These are phyloP conservation scores for Aspergillus sp. DNA, from an alignment of 2,329 filamentous ascomycete genomes.

Conservation along the genomic window DNA sequence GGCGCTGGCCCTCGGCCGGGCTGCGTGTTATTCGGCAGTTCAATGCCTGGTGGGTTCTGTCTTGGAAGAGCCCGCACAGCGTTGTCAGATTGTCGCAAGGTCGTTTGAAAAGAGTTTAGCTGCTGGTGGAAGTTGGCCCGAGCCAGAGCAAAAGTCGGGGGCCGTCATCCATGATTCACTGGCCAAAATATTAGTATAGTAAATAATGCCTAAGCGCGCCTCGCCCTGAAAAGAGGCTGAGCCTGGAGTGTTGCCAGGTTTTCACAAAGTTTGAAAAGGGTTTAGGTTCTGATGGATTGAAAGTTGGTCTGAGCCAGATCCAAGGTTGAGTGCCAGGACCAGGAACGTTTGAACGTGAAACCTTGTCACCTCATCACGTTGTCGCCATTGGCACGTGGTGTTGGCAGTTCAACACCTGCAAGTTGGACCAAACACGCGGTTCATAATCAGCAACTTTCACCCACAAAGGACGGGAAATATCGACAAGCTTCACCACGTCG, in stretches of 20 bases:
- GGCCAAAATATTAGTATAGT: no score
- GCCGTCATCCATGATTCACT: no score
- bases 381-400: not conserved
- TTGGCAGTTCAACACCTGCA: not conserved
- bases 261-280: no score
- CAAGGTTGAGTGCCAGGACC: not conserved
- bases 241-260: no score
- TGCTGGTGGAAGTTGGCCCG: not conserved
- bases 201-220: no score
- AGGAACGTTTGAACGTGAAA: not conserved
- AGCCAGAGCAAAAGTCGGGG: not conserved
- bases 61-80: not conserved
- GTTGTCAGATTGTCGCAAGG: constrained; percentile 6
- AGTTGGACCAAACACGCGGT: no score
- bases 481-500: not conserved
- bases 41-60: not conserved
- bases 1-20: constrained; percentile 1
- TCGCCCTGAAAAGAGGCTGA: no score
- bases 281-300: no score
- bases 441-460: not conserved
- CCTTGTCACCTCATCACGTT: not conserved
- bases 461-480: not conserved
- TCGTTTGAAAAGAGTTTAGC: constrained; percentile 4
- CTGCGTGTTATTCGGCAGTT: constrained; percentile 11
- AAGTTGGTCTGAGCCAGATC: not conserved